Evolutionary conservation across 768 basidiomycete species (phyloP).

Genomic region (Podaxis pistillaris): DNA sequence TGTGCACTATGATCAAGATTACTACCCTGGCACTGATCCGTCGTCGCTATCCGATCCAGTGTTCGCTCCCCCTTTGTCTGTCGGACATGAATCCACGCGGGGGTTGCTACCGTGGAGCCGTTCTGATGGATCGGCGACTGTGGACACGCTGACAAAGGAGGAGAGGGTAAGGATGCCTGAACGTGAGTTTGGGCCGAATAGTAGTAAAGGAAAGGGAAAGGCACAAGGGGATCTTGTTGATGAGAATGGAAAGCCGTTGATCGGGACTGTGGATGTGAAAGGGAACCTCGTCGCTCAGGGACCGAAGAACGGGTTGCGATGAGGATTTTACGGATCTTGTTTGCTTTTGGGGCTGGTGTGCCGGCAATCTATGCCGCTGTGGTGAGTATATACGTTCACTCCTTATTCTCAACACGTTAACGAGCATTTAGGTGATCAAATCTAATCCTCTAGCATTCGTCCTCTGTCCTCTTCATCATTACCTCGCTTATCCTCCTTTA

Average conservation of each 20-base stretch:
- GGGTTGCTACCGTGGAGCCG: conserved; percentile 38
- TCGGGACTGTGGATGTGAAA: conserved; percentile 58
- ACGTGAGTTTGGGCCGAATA: conserved; percentile 57
- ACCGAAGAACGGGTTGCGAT: conserved; percentile 51
- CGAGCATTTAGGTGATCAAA: neutral
- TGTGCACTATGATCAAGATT: conserved; percentile 25
- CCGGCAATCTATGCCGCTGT: conserved; percentile 63
- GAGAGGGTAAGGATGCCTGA: conserved; percentile 72
- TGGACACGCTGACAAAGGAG: conserved; percentile 57
- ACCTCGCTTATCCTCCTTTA: neutral
- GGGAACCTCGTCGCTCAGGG: conserved; percentile 63
- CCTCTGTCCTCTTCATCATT: neutral
- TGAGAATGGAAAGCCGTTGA: conserved; percentile 45
- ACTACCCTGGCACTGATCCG: conserved; percentile 27
- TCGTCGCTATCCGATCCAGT: conserved; percentile 28
- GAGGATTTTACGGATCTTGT: conserved; percentile 46
- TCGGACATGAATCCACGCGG: conserved; percentile 40
- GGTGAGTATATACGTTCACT: conserved; percentile 36
- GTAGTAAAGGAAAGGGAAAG: conserved; percentile 26
- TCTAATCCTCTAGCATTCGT: neutral
- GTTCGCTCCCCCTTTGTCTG: conserved; percentile 30
- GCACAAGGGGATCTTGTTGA: conserved; percentile 31
- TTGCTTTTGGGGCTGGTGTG: conserved; percentile 50
- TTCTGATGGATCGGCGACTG: conserved; percentile 31
- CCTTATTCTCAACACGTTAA: neutral